Base-by-base conservation (phyloP, 176 grass and related monocot species). In the Aegilops umbellulata region DNA sequence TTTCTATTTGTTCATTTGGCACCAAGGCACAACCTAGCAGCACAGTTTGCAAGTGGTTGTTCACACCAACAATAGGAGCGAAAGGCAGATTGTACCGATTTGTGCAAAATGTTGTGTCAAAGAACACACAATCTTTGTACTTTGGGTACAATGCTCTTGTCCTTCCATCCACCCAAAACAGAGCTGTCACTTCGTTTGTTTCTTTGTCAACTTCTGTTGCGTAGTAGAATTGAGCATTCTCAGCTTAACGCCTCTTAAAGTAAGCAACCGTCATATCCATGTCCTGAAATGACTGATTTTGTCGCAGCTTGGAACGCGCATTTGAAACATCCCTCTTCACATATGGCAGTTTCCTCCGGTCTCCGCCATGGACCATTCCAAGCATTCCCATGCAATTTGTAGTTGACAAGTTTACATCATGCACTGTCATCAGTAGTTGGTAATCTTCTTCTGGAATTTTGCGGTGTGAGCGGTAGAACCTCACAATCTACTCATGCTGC, bases 151-250 rank as follows among this genome's bases (percentile, higher is more conserved):
- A 7, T 36, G 42, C 24, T 2, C 85, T 36, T n/a, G 74, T 46
- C 24, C 73, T 57, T 0, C 79, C 79, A 79, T 87, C 85, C 2
- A 84, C 63, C 80, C 26, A 91, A 32, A 91, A 91, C 0, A 83
- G 2, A 4, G 30, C 39, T 0, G 16, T 36, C 7, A 62, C 64
- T 4, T 1, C 10, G 14, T 64, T 34, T 2, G 6, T 14, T 0
- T 27, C 30, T 41, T 87, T 46, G 42, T 46, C 53, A 24, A 24
- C 0, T 5, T 71, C 63, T 0, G 64, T 1, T 6, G 20, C 67
- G 7, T 82, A 90, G 20, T 55, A 87, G 13, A 87, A 91, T 0
- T 3, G 25, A 0, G 15, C 34, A 5, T 51, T 73, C 34, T 83
- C 9, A 0, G 51, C 68, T 2, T 36, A 8, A 1, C 16, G 3